Evolutionary conservation across 106 monocot species (phyloP).

Genomic region (Platanthera zijinensis): DNA sequence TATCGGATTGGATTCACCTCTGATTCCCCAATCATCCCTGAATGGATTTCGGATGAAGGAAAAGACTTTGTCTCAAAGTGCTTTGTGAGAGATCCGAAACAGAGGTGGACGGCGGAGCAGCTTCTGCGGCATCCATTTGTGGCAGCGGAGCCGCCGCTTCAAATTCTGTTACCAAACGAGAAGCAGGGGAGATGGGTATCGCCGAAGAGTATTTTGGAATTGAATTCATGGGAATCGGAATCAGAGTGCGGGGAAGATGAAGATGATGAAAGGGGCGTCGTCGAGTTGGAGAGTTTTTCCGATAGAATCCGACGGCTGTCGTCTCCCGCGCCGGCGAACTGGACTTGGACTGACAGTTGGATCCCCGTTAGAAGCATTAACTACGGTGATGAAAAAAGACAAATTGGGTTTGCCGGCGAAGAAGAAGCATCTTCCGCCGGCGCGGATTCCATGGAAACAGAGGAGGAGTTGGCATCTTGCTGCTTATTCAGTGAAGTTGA

Average conservation of each 20-base stretch:
- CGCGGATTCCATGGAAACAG: no score
- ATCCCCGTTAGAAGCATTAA: not conserved
- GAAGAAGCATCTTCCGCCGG: not conserved
- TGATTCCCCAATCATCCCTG: constrained; percentile 29
- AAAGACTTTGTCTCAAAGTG: constrained; percentile 59
- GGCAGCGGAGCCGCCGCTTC: not conserved
- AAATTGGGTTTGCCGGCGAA: no score
- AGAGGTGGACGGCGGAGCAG: constrained; percentile 44
- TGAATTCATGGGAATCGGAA: no score
- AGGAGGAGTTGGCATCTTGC: no score
- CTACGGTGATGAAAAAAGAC: not conserved
- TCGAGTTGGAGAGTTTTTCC: not conserved
- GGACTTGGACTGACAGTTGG: not conserved
- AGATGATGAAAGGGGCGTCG: not conserved
- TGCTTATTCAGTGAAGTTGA: no score
- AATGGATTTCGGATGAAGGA: constrained; percentile 25
- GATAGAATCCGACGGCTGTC: not conserved
- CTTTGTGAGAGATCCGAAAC: constrained; percentile 26
- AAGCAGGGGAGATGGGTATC: no score
- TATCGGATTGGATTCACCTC: constrained; percentile 34
- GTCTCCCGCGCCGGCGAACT: not conserved
- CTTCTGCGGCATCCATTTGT: constrained; percentile 55
- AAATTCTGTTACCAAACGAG: no score
- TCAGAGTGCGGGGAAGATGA: no score
- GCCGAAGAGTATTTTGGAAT: no score